Base-by-base conservation (phyloP, 805 yeast species). In the Nematodospora valgi region DNA sequence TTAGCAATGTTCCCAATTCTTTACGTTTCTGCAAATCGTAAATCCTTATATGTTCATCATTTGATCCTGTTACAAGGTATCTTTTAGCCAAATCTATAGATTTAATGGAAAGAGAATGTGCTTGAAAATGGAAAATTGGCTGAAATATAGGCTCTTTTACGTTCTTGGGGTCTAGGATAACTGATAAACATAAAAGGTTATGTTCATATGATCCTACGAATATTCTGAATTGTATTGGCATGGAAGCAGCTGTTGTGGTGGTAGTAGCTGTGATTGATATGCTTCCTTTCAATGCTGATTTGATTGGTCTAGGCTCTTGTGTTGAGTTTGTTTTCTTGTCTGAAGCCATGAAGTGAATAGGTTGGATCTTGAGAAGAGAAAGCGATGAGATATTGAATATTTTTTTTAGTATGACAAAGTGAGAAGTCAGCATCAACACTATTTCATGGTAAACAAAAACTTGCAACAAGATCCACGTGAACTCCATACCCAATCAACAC, bases 161-260 rank as follows among this genome's bases (percentile, higher is more conserved):
- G n/a, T 49, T 39, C 9, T 37, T 39, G 2, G 51, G 49, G 41
- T 78, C 74, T 17, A 86, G 49, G n/a, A 80, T 72, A 28, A 86
- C 64, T 1, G 96, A 86, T 11, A 88, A 69, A 67, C 97, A 88
- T 26, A 89, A 64, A 30, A 93, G 61, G 43, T 88, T 86, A 62
- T 93, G 98, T 62, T 93, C 98, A 51, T 93, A 93, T 0, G 97
- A 88, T 17, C 98, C 98, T 9, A 86, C 95, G 49, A 91, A 74
- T 16, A 93, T 79, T 55, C 98, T 72, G 47, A 91, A 83, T 48
- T 71, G 76, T 3, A 48, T 37, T 10, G 25, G 12, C 2, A 23
- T 27, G 10, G 17, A 9, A 19, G 26, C 14, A n/a, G 27, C 11
- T 6, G 8, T 30, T 12, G 16, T 6, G n/a, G 29, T 15, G 7